These are phyloP conservation scores for Cunninghamia lanceolata DNA, from an alignment of 75 land plant genomes.

Conservation along the genomic window DNA sequence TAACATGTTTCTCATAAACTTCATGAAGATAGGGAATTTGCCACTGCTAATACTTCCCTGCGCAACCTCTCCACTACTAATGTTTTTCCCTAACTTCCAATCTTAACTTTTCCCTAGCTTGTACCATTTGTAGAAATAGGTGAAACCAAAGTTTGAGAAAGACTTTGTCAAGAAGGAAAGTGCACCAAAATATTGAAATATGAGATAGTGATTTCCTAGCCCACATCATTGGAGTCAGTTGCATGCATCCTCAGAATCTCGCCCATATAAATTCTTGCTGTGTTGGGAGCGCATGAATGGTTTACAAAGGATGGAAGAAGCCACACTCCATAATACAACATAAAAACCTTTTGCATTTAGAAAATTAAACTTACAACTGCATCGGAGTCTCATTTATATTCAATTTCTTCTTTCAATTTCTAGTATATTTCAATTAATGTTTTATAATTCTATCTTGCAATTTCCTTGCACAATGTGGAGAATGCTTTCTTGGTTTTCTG, in stretches of 20 bases:
- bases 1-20: too few relatives aligned
- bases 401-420: neutral
- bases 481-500: neutral
- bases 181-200: conserved; percentile 14
- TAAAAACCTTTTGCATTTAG: too few relatives aligned
- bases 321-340: conserved; percentile 7
- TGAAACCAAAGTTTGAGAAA: neutral
- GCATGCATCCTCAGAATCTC: neutral
- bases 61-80: too few relatives aligned
- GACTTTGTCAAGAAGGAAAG: neutral
- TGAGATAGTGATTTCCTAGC: conserved; percentile 13
- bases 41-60: too few relatives aligned
- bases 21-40: too few relatives aligned
- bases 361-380: too few relatives aligned
- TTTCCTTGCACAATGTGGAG: too few relatives aligned
- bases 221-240: neutral
- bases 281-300: conserved; percentile 12
- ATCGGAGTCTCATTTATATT: neutral
- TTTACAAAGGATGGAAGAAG: conserved; percentile 1
- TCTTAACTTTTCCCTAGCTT: too few relatives aligned
- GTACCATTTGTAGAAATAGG: conserved; percentile 41
- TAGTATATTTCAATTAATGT: too few relatives aligned
- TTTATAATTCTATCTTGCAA: neutral
- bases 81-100: too few relatives aligned
- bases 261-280: neutral